Percentiles rank a stretch among this genome's conserved stretches.
These are phyloP conservation scores for Tulasnella sp. DNA, from an alignment of 768 basidiomycete genomes.

Conservation along the genomic window DNA sequence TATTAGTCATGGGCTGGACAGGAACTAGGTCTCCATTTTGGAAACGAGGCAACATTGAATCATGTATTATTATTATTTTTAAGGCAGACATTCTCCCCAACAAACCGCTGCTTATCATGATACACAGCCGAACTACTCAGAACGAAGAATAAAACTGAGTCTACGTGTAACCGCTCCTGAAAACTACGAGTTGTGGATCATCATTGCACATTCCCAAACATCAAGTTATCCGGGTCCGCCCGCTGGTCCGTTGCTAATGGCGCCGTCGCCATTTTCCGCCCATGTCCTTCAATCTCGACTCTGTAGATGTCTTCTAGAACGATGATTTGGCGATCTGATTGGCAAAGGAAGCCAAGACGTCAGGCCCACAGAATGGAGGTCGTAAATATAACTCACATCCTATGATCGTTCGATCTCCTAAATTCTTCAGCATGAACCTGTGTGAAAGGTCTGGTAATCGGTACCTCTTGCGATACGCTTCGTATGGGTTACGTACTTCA, in stretches of 20 bases:
- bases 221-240: neutral
- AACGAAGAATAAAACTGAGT: too few species aligned
- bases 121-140: neutral
- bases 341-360: neutral
- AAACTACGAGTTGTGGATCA: neutral
- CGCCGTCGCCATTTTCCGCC: neutral
- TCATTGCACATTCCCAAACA: neutral
- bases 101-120: too few species aligned
- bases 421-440: constrained; percentile 23
- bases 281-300: neutral
- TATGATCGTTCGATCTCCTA: constrained; percentile 26
- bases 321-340: constrained; percentile 1
- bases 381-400: neutral
- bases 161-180: too few species aligned
- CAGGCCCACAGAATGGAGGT: neutral
- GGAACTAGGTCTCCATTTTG: neutral
- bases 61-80: too few species aligned
- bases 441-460: neutral
- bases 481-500: neutral
- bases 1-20: neutral
- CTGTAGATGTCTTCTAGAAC: neutral
- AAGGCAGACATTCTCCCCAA: too few species aligned
- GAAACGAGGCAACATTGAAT: neutral
- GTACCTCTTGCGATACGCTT: neutral
- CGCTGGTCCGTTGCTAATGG: neutral